These are phyloP conservation scores for Myriosclerotinia duriaeana DNA, from an alignment of 2,329 filamentous ascomycete species.

Conservation along the genomic window DNA sequence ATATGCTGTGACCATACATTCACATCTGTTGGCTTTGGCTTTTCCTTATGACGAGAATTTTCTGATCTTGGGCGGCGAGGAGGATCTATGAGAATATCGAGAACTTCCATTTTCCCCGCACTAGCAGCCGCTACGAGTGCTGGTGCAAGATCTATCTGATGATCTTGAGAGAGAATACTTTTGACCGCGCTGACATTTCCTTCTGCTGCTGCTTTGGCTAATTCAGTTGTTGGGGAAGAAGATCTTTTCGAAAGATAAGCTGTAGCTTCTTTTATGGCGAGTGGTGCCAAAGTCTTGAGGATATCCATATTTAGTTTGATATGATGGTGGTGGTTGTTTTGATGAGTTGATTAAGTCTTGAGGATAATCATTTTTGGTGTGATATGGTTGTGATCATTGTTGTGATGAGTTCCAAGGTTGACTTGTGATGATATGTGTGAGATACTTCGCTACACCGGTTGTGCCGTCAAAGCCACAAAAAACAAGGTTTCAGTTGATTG, in stretches of 20 bases:
- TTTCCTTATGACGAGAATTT: constrained; percentile 12
- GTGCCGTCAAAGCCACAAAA: background rate
- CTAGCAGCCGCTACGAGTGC: constrained; percentile 28
- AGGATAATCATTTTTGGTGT: constrained; percentile 3
- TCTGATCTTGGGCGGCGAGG: constrained; percentile 8
- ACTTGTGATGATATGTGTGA: background rate
- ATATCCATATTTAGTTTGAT: constrained; percentile 5
- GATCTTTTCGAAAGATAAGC: constrained; percentile 6
- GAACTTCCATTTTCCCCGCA: constrained; percentile 25
- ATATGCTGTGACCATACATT: constrained; percentile 27
- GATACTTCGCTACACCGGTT: background rate
- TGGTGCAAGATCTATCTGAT: constrained; percentile 26
- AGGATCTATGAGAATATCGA: constrained; percentile 29
- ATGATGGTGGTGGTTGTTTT: background rate
- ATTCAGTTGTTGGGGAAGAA: constrained; percentile 18
- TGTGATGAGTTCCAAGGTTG: background rate
- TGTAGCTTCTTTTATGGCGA: constrained; percentile 4
- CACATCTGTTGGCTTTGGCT: constrained; percentile 14
- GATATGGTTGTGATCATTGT: background rate
- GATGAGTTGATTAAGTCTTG: background rate
- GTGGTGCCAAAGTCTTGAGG: constrained; percentile 3
- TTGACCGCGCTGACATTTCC: constrained; percentile 23
- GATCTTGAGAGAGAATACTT: constrained; percentile 24
- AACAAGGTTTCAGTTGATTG: background rate
- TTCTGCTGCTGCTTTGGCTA: constrained; percentile 23